A percentile compares a stretch with the other conserved stretches of the same genome.
Conservation (phyloP, 2,329 filamentous ascomycete genomes). For the Paraphoma sp. region DNA sequence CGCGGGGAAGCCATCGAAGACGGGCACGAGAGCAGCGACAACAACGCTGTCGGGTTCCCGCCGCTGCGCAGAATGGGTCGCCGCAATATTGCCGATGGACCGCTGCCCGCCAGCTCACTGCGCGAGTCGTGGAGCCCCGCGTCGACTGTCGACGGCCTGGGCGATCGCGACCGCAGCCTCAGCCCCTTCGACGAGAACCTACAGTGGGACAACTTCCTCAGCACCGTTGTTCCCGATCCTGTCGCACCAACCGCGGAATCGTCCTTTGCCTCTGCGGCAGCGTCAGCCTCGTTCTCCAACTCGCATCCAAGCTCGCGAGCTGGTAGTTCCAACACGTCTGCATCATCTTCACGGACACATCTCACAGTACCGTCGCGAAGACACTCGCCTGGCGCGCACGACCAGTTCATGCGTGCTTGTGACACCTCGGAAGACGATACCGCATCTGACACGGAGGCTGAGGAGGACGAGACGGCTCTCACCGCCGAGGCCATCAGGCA, state of each 20-base stretch:
- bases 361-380: constrained; percentile 46
- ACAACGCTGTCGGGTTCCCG: constrained; percentile 40
- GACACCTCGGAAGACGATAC: constrained; percentile 55
- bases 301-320: constrained; percentile 50
- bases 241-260: constrained; percentile 80
- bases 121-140: constrained; percentile 48
- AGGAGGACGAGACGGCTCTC: constrained; percentile 41
- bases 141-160: constrained; percentile 71
- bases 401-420: constrained; percentile 58
- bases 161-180: constrained; percentile 83
- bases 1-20: constrained; percentile 16
- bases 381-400: constrained; percentile 36
- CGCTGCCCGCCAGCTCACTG: constrained; percentile 44
- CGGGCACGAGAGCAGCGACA: constrained; percentile 29
- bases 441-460: constrained; percentile 60
- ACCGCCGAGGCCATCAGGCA: constrained; percentile 32
- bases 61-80: constrained; percentile 48
- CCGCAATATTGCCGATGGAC: constrained; percentile 45
- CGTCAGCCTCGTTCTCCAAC: constrained; percentile 57
- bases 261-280: constrained; percentile 76
- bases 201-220: constrained; percentile 81
- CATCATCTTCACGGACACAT: constrained; percentile 45
- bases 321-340: constrained; percentile 52
- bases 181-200: constrained; percentile 64
- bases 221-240: constrained; percentile 80